Base-by-base conservation (phyloP, 2,329 filamentous ascomycete species). In the Pseudofabraea citricarpa region DNA sequence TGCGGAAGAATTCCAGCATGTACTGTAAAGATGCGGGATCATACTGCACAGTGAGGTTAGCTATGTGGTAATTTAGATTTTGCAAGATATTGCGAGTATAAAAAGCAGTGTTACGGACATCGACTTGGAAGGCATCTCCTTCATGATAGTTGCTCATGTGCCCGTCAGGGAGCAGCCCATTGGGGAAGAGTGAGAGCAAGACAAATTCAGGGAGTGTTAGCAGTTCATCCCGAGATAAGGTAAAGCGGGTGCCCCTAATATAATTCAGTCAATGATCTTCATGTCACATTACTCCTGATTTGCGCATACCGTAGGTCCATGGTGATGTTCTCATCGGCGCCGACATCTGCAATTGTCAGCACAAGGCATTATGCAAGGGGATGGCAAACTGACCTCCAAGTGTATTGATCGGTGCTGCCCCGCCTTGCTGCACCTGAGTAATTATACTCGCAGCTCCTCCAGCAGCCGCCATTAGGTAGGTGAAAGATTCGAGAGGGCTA, bases 1-100 rank as follows among this genome's bases (percentile, higher is more conserved):
- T 83, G 52, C 93, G 86, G 73, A 98, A 98, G 69, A 98, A 98
- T 59, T 96, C 91, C 52, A 98, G 80, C 93, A 98, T 98, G 71
- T 97, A 98, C 68, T 97, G 90, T 43, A 98, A 79, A 37, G 91
- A 97, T 41, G 84, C 83, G 19, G 93, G 91, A 66, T 98, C 93
- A 70, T 97, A 98, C 93, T 98, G 70, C 56, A 68, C 51, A 52
- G 47, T 56, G 54, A 52, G 55, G 66, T 71, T 58, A 72, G 68
- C 62, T 64, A 63, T 67, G 56, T 61, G 39, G 41, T 67, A 62
- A 59, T 66, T 56, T 56, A 63, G 59, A 64, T 68, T 67, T 49
- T 49, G 44, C 40, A 59, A 50, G 45, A 60, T 48, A 49, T 53
- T 52, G 45, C 54, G 51, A 50, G 40, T 46, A n/a, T n/a, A n/a